Conservation (phyloP, 495 filamentous ascomycete species). For the Penicillium soppii region DNA sequence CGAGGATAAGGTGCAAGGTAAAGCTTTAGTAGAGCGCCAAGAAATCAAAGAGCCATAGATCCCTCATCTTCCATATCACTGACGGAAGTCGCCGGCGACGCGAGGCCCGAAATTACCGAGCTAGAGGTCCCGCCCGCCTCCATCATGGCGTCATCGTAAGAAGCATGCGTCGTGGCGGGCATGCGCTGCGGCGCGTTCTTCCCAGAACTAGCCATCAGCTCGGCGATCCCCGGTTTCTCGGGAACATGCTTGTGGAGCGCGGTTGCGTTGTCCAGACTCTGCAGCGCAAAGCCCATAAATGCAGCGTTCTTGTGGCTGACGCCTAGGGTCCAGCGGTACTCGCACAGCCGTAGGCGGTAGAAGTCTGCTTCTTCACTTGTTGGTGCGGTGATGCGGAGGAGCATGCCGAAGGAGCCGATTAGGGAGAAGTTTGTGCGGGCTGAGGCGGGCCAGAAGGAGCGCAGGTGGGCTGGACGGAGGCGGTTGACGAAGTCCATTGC, state of each 20-base stretch:
- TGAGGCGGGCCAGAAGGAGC: constrained; percentile 56
- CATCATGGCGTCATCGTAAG: constrained; percentile 26
- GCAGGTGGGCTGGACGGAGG: constrained; percentile 51
- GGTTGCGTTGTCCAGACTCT: constrained; percentile 46
- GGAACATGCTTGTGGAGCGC: constrained; percentile 49
- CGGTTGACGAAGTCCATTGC: constrained; percentile 61
- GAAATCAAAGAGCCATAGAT: constrained; percentile 8
- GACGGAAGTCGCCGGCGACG: constrained; percentile 32
- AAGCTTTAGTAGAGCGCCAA: no score
- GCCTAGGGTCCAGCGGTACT: constrained; percentile 92
- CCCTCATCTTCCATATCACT: constrained; percentile 27
- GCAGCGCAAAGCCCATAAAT: constrained; percentile 57
- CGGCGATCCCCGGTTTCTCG: constrained; percentile 47
- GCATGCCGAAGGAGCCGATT: constrained; percentile 55
- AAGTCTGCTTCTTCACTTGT: constrained; percentile 92
- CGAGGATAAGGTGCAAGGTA: not conserved
- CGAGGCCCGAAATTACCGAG: constrained; percentile 34
- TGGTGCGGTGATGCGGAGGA: constrained; percentile 85
- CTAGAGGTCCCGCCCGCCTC: constrained; percentile 22
- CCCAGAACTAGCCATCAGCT: constrained; percentile 43
- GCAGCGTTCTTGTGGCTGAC: constrained; percentile 80
- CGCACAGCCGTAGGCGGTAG: constrained; percentile 78
- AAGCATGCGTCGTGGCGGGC: not conserved
- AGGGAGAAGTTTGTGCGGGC: constrained; percentile 55
- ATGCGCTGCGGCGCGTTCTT: constrained; percentile 27